Percentiles rank a stretch among this genome's conserved stretches.
Evolutionary conservation across 345 rosid species (phyloP).

Genomic region (Jatropha curcas): DNA sequence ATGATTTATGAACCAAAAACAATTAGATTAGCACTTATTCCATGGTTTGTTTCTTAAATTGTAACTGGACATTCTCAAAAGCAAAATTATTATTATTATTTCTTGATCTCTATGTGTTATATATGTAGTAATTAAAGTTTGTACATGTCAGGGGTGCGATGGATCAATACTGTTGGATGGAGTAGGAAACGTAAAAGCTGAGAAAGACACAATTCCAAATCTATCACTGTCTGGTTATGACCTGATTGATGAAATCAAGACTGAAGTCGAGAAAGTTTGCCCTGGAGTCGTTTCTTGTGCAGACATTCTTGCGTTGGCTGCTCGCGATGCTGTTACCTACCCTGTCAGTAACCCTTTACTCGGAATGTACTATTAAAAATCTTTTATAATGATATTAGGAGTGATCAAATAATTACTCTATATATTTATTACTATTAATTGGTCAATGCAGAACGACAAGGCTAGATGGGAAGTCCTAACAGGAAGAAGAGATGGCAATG

Average conservation of each 20-base stretch:
- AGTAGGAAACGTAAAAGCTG: slow-evolving; percentile 33
- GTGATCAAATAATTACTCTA: no score
- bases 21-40: no score
- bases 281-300: slow-evolving; percentile 71
- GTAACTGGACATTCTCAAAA: no score
- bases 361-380: no score
- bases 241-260: slow-evolving; percentile 54
- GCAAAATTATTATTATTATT: no score
- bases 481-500: slow-evolving; percentile 67
- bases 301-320: slow-evolving; percentile 53
- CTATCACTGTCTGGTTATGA: slow-evolving; percentile 47
- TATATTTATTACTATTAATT: neutral
- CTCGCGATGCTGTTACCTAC: slow-evolving; percentile 58
- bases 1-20: no score
- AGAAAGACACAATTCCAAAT: slow-evolving; percentile 57
- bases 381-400: no score
- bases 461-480: slow-evolving; percentile 64
- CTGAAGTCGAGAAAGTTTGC: slow-evolving; percentile 48
- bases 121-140: no score
- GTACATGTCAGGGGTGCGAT: slow-evolving; percentile 63
- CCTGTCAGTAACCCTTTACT: slow-evolving; percentile 29
- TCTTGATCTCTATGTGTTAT: no score
- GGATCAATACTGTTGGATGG: slow-evolving; percentile 53
- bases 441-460: slow-evolving; percentile 40
- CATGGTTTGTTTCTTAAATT: no score